Evolutionary conservation across 2,329 filamentous ascomycete genomes (phyloP).

Genomic region (Ilyonectria destructans): DNA sequence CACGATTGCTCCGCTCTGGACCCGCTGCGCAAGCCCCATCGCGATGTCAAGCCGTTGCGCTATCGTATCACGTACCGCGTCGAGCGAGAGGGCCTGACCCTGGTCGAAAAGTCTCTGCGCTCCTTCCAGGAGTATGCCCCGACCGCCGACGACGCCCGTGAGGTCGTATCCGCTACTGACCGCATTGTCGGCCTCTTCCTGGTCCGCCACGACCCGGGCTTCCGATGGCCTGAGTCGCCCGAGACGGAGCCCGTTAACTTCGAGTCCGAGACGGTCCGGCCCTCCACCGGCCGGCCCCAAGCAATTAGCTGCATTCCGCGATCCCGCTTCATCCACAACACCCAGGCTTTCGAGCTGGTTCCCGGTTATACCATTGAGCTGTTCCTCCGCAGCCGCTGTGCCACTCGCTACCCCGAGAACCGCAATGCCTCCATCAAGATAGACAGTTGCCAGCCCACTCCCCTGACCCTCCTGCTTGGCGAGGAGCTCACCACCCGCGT

Average conservation of each 20-base stretch:
- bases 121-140: constrained; percentile 68
- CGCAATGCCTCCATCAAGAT: constrained; percentile 58
- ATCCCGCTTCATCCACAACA: constrained; percentile 62
- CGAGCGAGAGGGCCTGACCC: constrained; percentile 58
- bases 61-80: constrained; percentile 67
- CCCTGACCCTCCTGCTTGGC: constrained; percentile 62
- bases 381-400: constrained; percentile 61
- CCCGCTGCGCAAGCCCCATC: constrained; percentile 52
- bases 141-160: constrained; percentile 61
- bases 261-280: constrained; percentile 58
- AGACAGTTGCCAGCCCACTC: constrained; percentile 64
- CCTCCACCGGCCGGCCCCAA: constrained; percentile 60
- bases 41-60: constrained; percentile 61
- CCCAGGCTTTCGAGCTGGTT: constrained; percentile 49
- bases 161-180: constrained; percentile 66
- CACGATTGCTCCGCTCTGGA: constrained; percentile 66
- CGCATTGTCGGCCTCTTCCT: constrained; percentile 68
- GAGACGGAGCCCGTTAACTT: constrained; percentile 58
- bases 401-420: constrained; percentile 54
- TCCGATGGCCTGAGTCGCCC: constrained; percentile 63
- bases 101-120: constrained; percentile 62
- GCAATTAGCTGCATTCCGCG: constrained; percentile 61
- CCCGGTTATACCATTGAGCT: constrained; percentile 68
- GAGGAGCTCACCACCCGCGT: constrained; percentile 66
- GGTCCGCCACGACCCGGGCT: constrained; percentile 65